Percentiles rank a stretch among this genome's conserved stretches.
Evolutionary conservation across 371 early-diverging fungal species (phyloP).

Genomic region (Lichtheimia corymbifera): DNA sequence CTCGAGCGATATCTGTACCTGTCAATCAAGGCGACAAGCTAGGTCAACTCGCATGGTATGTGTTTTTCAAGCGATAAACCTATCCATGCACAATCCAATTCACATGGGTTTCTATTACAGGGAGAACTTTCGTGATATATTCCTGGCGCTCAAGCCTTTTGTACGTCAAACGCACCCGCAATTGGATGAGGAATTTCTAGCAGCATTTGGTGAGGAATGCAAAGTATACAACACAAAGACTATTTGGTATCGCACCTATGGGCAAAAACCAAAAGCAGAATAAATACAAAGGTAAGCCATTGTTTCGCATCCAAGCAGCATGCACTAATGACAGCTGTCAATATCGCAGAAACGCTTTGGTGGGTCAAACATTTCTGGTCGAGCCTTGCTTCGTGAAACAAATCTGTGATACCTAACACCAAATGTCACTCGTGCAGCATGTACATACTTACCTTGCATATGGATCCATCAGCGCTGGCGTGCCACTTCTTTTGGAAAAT

Average conservation of each 20-base stretch:
- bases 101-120: constrained; percentile 6
- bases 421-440: too few species aligned
- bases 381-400: too few species aligned
- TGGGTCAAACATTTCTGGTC: too few species aligned
- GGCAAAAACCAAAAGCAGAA: background rate
- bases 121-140: constrained; percentile 25
- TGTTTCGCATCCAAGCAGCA: too few species aligned
- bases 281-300: too few species aligned
- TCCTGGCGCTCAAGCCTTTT: constrained; percentile 12
- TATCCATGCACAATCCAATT: background rate
- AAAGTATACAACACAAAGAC: constrained; percentile 7
- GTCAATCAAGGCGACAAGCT: constrained; percentile 13
- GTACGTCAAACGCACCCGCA: constrained; percentile 12
- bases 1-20: constrained; percentile 10
- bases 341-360: too few species aligned
- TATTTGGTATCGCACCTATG: constrained; percentile 7
- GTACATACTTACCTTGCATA: too few species aligned
- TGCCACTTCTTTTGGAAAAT: too few species aligned
- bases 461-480: too few species aligned
- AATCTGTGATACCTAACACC: too few species aligned
- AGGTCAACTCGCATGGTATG: constrained; percentile 6
- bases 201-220: constrained; percentile 10
- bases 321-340: too few species aligned
- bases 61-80: background rate
- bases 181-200: constrained; percentile 11